phyloP scores from a whole-genome alignment of 2,329 filamentous ascomycete genomes.

The Aspergillus quadrilineatus region DNA sequence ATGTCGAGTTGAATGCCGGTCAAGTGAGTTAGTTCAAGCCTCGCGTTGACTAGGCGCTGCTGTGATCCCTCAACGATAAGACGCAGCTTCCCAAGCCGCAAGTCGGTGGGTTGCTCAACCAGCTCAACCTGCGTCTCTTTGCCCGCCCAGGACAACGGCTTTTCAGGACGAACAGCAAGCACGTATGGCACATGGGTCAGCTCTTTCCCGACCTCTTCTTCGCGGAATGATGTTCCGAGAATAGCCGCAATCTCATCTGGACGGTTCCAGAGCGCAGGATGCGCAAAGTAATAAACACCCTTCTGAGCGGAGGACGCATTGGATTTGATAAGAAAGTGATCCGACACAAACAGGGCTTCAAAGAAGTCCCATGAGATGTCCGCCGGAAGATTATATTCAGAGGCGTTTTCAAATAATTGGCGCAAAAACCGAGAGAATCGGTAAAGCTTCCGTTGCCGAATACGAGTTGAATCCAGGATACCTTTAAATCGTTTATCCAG shows the following conservation, averaged over 20 bases:
- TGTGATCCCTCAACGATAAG: constrained; percentile 87
- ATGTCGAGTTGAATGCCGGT: constrained; percentile 84
- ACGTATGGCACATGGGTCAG: constrained; percentile 74
- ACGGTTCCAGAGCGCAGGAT: constrained; percentile 71
- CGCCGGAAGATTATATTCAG: constrained; percentile 81
- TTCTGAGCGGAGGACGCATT: constrained; percentile 65
- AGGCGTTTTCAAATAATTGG: constrained; percentile 93
- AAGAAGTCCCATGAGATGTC: constrained; percentile 74
- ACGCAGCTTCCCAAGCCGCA: constrained; percentile 82
- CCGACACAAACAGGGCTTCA: constrained; percentile 74
- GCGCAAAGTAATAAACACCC: constrained; percentile 80
- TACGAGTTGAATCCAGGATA: constrained; percentile 90
- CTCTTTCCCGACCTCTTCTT: constrained; percentile 69
- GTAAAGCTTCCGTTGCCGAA: constrained; percentile 93
- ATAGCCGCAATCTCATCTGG: constrained; percentile 82
- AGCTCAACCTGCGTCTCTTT: constrained; percentile 69
- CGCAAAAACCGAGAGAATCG: constrained; percentile 88
- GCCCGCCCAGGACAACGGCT: constrained; percentile 76
- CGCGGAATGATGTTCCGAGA: constrained; percentile 74
- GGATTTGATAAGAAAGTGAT: constrained; percentile 83
- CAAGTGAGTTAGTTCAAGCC: constrained; percentile 72
- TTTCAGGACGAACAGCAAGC: constrained; percentile 79
- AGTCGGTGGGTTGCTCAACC: constrained; percentile 74
- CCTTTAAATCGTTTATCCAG: constrained; percentile 98
- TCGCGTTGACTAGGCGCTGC: constrained; percentile 73